Conservation (phyloP, 768 basidiomycete genomes). For the Termitomyces sp. region DNA sequence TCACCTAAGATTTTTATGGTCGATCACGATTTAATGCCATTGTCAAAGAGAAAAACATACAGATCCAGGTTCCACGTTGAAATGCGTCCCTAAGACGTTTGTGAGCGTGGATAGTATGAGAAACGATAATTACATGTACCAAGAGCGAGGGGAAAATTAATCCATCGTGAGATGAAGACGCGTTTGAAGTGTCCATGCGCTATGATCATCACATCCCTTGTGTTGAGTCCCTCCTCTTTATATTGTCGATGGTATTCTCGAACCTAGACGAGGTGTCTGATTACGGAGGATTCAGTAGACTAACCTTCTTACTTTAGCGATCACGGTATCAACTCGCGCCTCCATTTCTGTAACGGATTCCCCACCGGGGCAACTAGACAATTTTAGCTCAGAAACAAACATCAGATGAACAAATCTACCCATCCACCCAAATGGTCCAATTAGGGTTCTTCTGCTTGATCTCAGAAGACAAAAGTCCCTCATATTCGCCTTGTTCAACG, state of each 20-base stretch:
- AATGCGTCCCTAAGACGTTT: slow-evolving; percentile 51
- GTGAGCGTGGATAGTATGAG: slow-evolving; percentile 8
- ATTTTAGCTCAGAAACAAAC: slow-evolving; percentile 3
- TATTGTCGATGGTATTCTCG: slow-evolving; percentile 68
- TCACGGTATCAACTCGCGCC: slow-evolving; percentile 69
- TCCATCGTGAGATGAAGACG: slow-evolving; percentile 78
- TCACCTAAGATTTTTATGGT: slow-evolving; percentile 42
- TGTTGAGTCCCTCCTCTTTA: slow-evolving; percentile 57
- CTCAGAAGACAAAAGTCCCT: slow-evolving; percentile 76
- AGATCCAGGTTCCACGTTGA: slow-evolving; percentile 82
- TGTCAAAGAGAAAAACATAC: slow-evolving; percentile 32
- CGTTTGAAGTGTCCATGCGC: slow-evolving; percentile 86
- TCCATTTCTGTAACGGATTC: slow-evolving; percentile 82
- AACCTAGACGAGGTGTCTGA: slow-evolving; percentile 35
- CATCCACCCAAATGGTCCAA: slow-evolving; percentile 88
- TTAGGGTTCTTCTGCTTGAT: slow-evolving; percentile 53
- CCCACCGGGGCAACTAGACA: slow-evolving; percentile 74
- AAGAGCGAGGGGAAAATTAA: slow-evolving; percentile 52
- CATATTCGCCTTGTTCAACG: slow-evolving; percentile 60
- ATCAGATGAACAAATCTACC: slow-evolving; percentile 33
- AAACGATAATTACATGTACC: slow-evolving; percentile 17
- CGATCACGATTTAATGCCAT: neutral
- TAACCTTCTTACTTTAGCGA: slow-evolving; percentile 49
- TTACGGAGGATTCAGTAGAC: neutral
- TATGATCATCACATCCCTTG: slow-evolving; percentile 81